A percentile compares a stretch with the other conserved stretches of the same genome.
These are phyloP conservation scores for Paraphoma chrysanthemicola DNA, from an alignment of 2,329 filamentous ascomycete species.

Conservation along the genomic window DNA sequence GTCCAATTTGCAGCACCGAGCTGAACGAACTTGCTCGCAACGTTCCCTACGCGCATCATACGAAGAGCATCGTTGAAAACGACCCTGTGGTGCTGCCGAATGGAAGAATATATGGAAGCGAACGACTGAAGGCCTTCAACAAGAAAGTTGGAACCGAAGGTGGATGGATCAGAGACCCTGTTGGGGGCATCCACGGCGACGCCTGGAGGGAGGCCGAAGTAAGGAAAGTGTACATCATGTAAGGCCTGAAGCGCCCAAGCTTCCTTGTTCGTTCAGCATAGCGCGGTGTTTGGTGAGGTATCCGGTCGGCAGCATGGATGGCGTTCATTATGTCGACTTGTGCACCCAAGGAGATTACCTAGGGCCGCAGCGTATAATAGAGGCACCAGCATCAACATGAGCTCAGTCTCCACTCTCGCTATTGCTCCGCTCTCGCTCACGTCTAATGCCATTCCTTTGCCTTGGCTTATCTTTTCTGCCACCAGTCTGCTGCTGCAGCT, in stretches of 20 bases:
- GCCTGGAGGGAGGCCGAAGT: conserved; percentile 61
- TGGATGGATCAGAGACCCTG: conserved; percentile 77
- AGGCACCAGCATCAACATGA: neutral
- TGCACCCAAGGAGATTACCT: neutral
- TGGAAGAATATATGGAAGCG: conserved; percentile 80
- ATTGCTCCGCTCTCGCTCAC: conserved; percentile 15
- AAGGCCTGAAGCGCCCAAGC: conserved; percentile 4
- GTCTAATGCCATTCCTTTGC: conserved; percentile 2
- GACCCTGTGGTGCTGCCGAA: conserved; percentile 90
- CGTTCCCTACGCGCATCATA: conserved; percentile 94
- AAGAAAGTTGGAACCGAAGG: conserved; percentile 75
- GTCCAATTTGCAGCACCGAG: conserved; percentile 95
- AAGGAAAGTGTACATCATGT: conserved; percentile 93
- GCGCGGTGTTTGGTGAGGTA: conserved; percentile 13
- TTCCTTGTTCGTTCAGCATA: conserved; percentile 9
- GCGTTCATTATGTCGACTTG: neutral
- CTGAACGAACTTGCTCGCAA: conserved; percentile 87
- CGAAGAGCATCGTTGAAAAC: conserved; percentile 88
- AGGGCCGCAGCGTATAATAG: too few relatives aligned
- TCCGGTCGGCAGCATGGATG: neutral
- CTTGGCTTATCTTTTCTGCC: conserved; percentile 17
- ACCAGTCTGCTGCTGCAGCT: conserved; percentile 16
- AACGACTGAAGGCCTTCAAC: conserved; percentile 76
- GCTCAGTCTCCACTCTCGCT: conserved; percentile 22
- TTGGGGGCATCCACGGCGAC: conserved; percentile 63